These are phyloP conservation scores for Penicillium sp. DNA, from an alignment of 2,329 filamentous ascomycete genomes.

Conservation along the genomic window DNA sequence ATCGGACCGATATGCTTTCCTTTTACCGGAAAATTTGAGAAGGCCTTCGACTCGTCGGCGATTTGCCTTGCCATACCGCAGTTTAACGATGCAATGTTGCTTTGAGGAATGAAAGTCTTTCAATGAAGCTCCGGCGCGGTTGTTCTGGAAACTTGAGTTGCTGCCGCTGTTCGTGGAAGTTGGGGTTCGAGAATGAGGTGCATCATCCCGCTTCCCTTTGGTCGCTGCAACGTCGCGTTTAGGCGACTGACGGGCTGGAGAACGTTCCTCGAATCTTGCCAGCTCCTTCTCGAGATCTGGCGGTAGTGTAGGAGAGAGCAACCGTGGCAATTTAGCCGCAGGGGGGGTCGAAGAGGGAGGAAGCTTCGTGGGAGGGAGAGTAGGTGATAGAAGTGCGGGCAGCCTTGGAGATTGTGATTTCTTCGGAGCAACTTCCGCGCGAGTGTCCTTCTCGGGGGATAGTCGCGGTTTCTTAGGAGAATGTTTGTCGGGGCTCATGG, in stretches of 20 bases:
- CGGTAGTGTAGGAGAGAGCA: slow-evolving; percentile 60
- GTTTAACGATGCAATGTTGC: slow-evolving; percentile 45
- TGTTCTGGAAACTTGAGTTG: slow-evolving; percentile 7
- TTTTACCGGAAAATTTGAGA: slow-evolving; percentile 44
- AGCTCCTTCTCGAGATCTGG: slow-evolving; percentile 56
- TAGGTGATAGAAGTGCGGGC: slow-evolving; percentile 40
- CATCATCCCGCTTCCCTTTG: slow-evolving; percentile 13
- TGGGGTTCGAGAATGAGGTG: slow-evolving; percentile 1
- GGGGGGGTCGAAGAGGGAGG: slow-evolving; percentile 20
- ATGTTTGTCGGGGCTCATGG: slow-evolving; percentile 24
- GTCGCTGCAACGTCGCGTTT: slow-evolving; percentile 21
- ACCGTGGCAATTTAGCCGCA: slow-evolving; percentile 46
- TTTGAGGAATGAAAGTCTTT: slow-evolving; percentile 17
- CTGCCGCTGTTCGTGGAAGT: slow-evolving; percentile 7
- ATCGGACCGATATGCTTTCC: slow-evolving; percentile 27
- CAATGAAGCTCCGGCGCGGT: slow-evolving; percentile 3
- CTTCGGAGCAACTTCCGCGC: slow-evolving; percentile 25
- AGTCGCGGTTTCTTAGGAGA: slow-evolving; percentile 43
- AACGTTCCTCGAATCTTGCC: slow-evolving; percentile 41
- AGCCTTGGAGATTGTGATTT: slow-evolving; percentile 29
- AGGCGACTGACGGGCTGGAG: slow-evolving; percentile 21
- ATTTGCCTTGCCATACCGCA: slow-evolving; percentile 53
- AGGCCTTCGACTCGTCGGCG: slow-evolving; percentile 48
- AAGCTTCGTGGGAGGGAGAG: slow-evolving; percentile 40
- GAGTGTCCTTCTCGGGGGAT: slow-evolving; percentile 31